Evolutionary conservation across 2,329 filamentous ascomycete genomes (phyloP).

Genomic region (Daldinia sp.): DNA sequence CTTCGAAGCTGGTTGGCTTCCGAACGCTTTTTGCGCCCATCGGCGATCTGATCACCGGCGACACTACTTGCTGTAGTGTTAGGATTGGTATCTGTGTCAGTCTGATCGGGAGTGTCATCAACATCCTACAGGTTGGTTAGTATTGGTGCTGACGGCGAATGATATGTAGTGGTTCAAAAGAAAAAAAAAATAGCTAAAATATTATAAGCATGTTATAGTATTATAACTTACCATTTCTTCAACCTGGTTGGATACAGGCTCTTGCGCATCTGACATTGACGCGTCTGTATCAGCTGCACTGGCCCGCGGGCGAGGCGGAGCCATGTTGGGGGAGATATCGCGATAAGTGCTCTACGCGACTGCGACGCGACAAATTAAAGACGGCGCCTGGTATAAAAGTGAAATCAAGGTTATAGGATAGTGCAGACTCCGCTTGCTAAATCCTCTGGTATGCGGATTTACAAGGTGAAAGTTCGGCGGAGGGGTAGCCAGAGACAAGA

Average conservation of each 20-base stretch:
- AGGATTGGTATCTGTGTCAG: conserved; percentile 74
- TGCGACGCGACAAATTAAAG: conserved; percentile 58
- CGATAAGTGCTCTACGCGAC: conserved; percentile 66
- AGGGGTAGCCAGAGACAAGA: conserved; percentile 2
- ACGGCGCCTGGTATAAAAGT: conserved; percentile 4
- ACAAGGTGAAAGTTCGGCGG: not conserved
- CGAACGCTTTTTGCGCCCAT: conserved; percentile 86
- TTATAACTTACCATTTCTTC: conserved; percentile 64
- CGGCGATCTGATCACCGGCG: conserved; percentile 75
- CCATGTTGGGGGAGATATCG: conserved; percentile 57
- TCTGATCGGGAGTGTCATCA: conserved; percentile 75
- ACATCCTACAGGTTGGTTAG: conserved; percentile 60
- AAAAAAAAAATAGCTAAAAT: not conserved
- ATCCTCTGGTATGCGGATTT: not conserved
- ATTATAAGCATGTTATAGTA: conserved; percentile 16
- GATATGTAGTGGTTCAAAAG: not conserved
- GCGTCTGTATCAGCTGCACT: conserved; percentile 69
- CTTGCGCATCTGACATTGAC: conserved; percentile 72
- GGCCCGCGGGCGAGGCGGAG: conserved; percentile 65
- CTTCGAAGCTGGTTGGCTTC: conserved; percentile 91
- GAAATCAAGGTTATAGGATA: not conserved
- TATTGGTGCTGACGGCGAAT: conserved; percentile 12
- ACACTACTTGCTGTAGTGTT: conserved; percentile 86
- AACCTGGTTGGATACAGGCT: conserved; percentile 54
- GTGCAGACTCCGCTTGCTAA: not conserved